Percentiles rank a stretch among this genome's conserved stretches.
phyloP scores from a whole-genome alignment of 2,329 filamentous ascomycete species.

The Podosphaera leucotricha region DNA sequence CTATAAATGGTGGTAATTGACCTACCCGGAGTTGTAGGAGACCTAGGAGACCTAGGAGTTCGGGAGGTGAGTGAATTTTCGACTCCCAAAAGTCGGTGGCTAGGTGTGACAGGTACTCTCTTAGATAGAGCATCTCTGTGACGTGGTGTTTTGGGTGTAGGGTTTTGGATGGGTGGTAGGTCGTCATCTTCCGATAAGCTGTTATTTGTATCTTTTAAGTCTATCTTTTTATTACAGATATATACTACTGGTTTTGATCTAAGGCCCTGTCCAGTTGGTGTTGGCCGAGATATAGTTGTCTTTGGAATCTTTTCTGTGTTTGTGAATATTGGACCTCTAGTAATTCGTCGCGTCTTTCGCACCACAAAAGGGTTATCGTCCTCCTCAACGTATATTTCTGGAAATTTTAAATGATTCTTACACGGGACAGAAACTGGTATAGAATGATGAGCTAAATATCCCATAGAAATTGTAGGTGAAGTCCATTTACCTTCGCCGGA shows the following conservation, averaged over 20 bases:
- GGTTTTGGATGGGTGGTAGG: conserved; percentile 22
- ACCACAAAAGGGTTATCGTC: conserved; percentile 35
- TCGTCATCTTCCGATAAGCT: conserved; percentile 22
- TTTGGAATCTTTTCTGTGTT: conserved; percentile 19
- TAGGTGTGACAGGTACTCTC: conserved; percentile 51
- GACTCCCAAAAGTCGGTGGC: conserved; percentile 57
- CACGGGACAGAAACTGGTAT: background rate
- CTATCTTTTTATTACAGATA: background rate
- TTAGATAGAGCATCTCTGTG: conserved; percentile 56
- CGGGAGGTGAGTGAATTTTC: conserved; percentile 54
- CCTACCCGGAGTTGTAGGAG: conserved; percentile 42
- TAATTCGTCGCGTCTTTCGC: conserved; percentile 12
- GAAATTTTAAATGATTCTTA: conserved; percentile 3
- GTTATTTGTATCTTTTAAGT: background rate
- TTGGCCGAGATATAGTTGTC: conserved; percentile 13
- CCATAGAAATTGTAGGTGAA: conserved; percentile 2
- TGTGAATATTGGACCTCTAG: conserved; percentile 19
- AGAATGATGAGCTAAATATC: background rate
- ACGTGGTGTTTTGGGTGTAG: conserved; percentile 51
- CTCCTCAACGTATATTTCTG: conserved; percentile 33
- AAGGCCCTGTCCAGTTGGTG: background rate
- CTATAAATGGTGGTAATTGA: conserved; percentile 60
- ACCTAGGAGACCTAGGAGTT: conserved; percentile 54
- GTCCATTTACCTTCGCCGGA: conserved; percentile 17
- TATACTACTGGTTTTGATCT: conserved; percentile 14